Evolutionary conservation across 768 basidiomycete species (phyloP).

Genomic region (Coprinopsis strossmayeri): DNA sequence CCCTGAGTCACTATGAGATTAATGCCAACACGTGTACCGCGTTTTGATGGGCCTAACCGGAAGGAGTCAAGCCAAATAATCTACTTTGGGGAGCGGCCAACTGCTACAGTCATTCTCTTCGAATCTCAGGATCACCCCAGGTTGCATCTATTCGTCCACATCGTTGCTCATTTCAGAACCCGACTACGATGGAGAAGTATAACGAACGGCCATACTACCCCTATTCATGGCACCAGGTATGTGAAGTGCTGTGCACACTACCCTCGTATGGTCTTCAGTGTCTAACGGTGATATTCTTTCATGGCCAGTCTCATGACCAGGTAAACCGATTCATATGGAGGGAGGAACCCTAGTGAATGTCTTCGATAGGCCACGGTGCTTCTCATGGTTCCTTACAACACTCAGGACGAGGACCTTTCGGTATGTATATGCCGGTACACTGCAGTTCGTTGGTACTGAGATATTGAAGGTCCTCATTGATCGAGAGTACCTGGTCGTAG

Average conservation of each 20-base stretch:
- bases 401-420: constrained; percentile 63
- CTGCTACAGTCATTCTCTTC: not conserved
- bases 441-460: constrained; percentile 7
- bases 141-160: not conserved
- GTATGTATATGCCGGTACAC: constrained; percentile 26
- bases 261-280: too few species aligned
- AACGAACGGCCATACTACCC: constrained; percentile 35
- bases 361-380: constrained; percentile 62
- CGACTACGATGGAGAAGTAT: constrained; percentile 30
- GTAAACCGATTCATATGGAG: constrained; percentile 26
- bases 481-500: constrained; percentile 63
- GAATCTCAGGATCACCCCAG: constrained; percentile 5
- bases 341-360: not conserved
- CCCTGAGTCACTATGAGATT: not conserved
- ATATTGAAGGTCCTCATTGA: constrained; percentile 61
- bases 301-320: constrained; percentile 77
- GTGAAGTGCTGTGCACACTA: too few species aligned
- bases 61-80: constrained; percentile 5
- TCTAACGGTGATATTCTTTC: constrained; percentile 11
- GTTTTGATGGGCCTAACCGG: constrained; percentile 2
- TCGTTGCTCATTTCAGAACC: not conserved
- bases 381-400: constrained; percentile 65
- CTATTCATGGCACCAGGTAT: constrained; percentile 87
- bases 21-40: constrained; percentile 5
- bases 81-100: constrained; percentile 8